Base-by-base conservation (phyloP, 1,284 basidiomycete species). In the Trichosporon faecale region DNA sequence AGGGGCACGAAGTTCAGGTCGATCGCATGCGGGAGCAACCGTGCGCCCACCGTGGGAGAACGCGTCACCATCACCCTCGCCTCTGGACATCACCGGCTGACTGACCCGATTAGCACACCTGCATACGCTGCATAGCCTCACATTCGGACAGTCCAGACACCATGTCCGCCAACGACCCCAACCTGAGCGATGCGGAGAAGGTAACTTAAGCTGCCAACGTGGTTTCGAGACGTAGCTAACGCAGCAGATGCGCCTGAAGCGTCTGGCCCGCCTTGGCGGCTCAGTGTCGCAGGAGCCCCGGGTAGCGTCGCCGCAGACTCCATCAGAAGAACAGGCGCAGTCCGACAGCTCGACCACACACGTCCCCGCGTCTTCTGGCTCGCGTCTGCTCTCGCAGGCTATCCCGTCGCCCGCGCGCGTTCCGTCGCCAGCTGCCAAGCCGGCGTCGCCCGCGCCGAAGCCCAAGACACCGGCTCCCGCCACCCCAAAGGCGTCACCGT, bases 221-320 rank as follows among this genome's bases (percentile, higher is more conserved):
- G 8, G 40, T 12, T 25, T 16, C 8, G 16, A 14, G 35, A 37
- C 11, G 14, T 37, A 40, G n/a, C 67, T 67, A 66, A 66, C 29
- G 44, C 21, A 44, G 33, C 79, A 95, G 93, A 94, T 95, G 78
- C 91, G 93, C 74, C 84, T 92, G 80, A 95, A 94, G 84, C 89
- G 93, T 70, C 86, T 95, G 52, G 93, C 91, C 60, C 91, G 91
- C 78, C 86, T 94, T 29, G 90, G 91, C 77, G 83, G 80, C 61
- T 74, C 84, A 37, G 49, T 68, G 29, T 61, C 27, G 9, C 57
- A 21, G 66, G 67, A 66, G 44, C 68, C 69, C 65, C 68, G 64
- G 66, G 40, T 12, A 49, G 65, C 37, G 7, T 44, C 35, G 21
- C 63, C 63, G 35, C 35, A 40, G 37, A 40, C 63, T 2, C 63